Conservation (phyloP, 164 flowering plant species). For the Liriodendron chinense region DNA sequence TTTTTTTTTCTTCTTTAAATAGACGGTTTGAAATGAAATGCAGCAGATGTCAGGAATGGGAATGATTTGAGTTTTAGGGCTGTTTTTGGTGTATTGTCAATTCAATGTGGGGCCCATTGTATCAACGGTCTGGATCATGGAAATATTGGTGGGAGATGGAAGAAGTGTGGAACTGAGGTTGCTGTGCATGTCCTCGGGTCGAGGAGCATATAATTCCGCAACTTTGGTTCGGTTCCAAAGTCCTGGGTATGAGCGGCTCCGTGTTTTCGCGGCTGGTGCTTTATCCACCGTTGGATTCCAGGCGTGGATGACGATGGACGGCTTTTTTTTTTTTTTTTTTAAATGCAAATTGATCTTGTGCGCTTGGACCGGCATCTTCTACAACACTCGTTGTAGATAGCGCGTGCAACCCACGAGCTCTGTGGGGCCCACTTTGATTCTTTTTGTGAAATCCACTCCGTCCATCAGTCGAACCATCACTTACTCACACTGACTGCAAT, state of each 20-base stretch:
- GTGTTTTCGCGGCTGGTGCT: constrained; percentile 65
- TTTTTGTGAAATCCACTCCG: no score
- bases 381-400: no score
- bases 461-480: no score
- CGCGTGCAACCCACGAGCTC: no score
- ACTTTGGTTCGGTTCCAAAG: constrained; percentile 48
- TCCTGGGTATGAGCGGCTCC: constrained; percentile 81
- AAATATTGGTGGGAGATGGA: no score
- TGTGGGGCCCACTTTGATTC: no score
- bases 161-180: background rate
- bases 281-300: constrained; percentile 13
- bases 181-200: background rate
- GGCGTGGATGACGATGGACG: background rate
- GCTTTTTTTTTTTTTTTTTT: background rate
- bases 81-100: no score
- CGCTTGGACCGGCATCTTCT: background rate
- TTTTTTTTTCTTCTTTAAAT: no score
- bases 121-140: no score
- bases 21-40: no score
- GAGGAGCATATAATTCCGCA: background rate
- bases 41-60: constrained; percentile 2
- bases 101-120: no score
- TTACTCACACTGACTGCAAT: no score
- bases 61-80: background rate
- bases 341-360: background rate